Evolutionary conservation across 345 rosid species (phyloP).

Genomic region (Dipteronia dyeriana): DNA sequence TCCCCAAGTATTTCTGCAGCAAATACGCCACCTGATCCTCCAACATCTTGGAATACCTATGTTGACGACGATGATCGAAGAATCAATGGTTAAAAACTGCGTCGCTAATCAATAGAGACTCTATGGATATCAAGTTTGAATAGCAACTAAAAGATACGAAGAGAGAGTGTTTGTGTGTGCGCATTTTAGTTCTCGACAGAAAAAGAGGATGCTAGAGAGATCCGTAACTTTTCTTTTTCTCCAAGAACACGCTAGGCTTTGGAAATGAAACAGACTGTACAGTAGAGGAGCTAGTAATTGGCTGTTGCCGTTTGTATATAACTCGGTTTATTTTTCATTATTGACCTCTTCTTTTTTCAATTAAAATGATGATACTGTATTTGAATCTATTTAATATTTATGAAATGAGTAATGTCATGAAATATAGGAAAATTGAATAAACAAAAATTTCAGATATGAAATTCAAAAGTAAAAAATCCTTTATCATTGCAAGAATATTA

Average conservation of each 20-base stretch:
- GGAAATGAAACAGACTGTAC: neutral
- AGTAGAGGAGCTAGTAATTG: neutral
- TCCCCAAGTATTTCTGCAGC: constrained; percentile 86
- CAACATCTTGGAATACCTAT: constrained; percentile 59
- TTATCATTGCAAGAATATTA: too few species aligned
- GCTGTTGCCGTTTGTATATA: neutral
- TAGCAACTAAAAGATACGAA: neutral
- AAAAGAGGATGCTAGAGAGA: constrained; percentile 11
- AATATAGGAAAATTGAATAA: too few species aligned
- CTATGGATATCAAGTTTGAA: neutral
- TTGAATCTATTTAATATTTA: too few species aligned
- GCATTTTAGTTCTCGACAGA: neutral
- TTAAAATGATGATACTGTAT: too few species aligned
- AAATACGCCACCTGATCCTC: constrained; percentile 97
- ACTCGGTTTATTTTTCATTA: too few species aligned
- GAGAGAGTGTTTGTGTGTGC: neutral
- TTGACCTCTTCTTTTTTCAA: too few species aligned
- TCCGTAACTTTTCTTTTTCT: constrained; percentile 33
- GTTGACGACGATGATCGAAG: constrained; percentile 12
- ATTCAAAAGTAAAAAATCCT: too few species aligned
- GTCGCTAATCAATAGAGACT: neutral
- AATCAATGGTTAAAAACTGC: constrained; percentile 12
- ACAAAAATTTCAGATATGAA: too few species aligned
- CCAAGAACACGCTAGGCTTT: constrained; percentile 41
- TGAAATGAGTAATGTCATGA: too few species aligned